Conservation (phyloP, 2,329 filamentous ascomycete genomes). For the Ophiostoma novo-ulmi region DNA sequence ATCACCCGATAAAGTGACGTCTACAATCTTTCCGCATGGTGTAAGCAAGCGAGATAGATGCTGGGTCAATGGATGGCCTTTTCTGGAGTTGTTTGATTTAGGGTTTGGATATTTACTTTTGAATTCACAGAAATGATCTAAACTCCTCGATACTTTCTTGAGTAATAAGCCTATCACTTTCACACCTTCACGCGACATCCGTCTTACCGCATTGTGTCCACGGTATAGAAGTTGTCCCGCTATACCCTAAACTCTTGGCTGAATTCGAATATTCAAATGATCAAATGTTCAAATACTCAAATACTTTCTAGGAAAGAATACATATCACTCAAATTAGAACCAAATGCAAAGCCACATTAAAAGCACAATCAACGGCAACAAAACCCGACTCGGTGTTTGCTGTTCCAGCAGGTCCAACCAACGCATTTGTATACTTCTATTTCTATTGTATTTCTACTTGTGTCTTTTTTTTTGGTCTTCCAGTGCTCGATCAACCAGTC, state of each 20-base stretch:
- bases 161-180: not conserved
- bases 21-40: not conserved
- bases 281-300: not conserved
- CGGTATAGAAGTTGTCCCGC: not conserved
- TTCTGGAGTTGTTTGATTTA: not conserved
- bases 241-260: not conserved
- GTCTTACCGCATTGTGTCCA: not conserved
- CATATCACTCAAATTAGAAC: too few species aligned
- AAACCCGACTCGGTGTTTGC: not conserved
- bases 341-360: not conserved
- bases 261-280: not conserved
- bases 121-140: too few species aligned
- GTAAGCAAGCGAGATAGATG: not conserved
- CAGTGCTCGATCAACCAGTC: not conserved
- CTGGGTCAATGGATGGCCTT: not conserved
- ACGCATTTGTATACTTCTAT: not conserved
- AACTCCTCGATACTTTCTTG: too few species aligned
- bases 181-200: not conserved
- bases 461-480: not conserved
- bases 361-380: not conserved
- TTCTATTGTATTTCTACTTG: not conserved
- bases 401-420: not conserved
- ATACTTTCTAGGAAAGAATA: too few species aligned
- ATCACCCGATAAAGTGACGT: conserved; percentile 10
- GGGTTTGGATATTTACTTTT: too few species aligned